phyloP scores from a whole-genome alignment of 345 rosid genomes.

The Linum usitatissimum region DNA sequence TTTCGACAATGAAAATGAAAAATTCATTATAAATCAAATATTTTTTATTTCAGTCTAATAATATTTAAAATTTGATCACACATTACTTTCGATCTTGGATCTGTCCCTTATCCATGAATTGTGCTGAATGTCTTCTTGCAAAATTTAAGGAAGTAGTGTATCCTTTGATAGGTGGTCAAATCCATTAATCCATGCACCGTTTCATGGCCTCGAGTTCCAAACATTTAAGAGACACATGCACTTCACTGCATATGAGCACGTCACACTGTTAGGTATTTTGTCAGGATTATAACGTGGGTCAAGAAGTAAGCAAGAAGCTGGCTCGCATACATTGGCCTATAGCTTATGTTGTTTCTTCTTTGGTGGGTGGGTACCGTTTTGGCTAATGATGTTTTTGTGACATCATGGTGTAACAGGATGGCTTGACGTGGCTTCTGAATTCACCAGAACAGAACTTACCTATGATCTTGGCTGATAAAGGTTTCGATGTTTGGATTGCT shows the following conservation, averaged over 20 bases:
- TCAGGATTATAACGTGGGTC: conserved; percentile 9
- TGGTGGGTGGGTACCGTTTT: background rate
- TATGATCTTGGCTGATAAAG: conserved; percentile 67
- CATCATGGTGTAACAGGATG: conserved; percentile 47
- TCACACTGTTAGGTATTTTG: background rate
- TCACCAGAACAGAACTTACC: conserved; percentile 76
- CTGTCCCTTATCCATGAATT: too few species aligned
- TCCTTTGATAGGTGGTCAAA: background rate
- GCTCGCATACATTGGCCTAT: background rate
- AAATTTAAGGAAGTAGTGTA: background rate
- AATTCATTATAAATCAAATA: too few species aligned
- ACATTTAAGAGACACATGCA: background rate
- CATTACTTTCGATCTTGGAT: too few species aligned
- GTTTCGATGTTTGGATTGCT: conserved; percentile 94
- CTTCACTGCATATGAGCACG: conserved; percentile 6
- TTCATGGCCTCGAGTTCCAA: background rate
- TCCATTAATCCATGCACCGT: conserved; percentile 5
- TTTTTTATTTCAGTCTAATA: too few species aligned
- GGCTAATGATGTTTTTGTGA: background rate
- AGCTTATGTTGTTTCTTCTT: background rate
- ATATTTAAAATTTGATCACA: too few species aligned
- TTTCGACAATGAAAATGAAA: too few species aligned
- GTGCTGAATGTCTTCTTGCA: background rate
- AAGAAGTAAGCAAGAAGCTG: background rate
- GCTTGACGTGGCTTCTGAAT: conserved; percentile 82